phyloP scores from a whole-genome alignment of 1,284 basidiomycete genomes.

The Ustilago cynodontis region DNA sequence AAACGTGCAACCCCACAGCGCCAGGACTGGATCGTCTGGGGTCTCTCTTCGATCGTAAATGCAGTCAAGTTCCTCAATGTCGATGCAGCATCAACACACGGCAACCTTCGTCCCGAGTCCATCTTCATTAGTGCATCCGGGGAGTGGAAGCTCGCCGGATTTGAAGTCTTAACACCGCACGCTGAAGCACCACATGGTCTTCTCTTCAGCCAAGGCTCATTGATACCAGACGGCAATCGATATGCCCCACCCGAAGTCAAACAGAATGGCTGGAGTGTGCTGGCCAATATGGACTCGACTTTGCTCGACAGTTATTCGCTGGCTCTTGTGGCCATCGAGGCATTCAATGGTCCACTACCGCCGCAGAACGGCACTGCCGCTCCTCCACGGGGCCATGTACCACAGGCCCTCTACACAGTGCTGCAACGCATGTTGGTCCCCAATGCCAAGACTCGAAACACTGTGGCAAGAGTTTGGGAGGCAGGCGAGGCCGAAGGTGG shows the following conservation, averaged over 20 bases:
- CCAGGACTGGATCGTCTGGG: conserved; percentile 93
- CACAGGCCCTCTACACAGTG: conserved; percentile 79
- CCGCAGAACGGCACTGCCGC: conserved; percentile 79
- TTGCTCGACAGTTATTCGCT: conserved; percentile 62
- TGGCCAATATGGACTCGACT: conserved; percentile 44
- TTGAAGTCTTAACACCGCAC: conserved; percentile 82
- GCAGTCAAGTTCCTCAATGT: conserved; percentile 93
- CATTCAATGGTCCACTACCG: conserved; percentile 61
- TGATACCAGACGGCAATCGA: conserved; percentile 63
- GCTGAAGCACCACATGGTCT: conserved; percentile 68
- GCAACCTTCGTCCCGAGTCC: conserved; percentile 81
- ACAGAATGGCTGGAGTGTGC: conserved; percentile 79
- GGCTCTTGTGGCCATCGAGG: conserved; percentile 59
- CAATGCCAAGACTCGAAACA: conserved; percentile 82
- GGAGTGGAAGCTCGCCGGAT: conserved; percentile 96
- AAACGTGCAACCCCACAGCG: conserved; percentile 72
- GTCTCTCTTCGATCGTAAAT: conserved; percentile 87
- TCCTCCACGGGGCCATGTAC: conserved; percentile 83
- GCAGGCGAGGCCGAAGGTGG: conserved; percentile 73
- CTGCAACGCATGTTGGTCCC: conserved; percentile 91
- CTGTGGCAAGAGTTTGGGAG: conserved; percentile 71
- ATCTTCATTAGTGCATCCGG: conserved; percentile 86
- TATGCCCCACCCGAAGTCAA: conserved; percentile 86
- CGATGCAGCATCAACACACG: conserved; percentile 77
- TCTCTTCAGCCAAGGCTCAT: conserved; percentile 52